These are phyloP conservation scores for Musa schizocarpa DNA, from an alignment of 176 grass and related monocot species.

Conservation along the genomic window DNA sequence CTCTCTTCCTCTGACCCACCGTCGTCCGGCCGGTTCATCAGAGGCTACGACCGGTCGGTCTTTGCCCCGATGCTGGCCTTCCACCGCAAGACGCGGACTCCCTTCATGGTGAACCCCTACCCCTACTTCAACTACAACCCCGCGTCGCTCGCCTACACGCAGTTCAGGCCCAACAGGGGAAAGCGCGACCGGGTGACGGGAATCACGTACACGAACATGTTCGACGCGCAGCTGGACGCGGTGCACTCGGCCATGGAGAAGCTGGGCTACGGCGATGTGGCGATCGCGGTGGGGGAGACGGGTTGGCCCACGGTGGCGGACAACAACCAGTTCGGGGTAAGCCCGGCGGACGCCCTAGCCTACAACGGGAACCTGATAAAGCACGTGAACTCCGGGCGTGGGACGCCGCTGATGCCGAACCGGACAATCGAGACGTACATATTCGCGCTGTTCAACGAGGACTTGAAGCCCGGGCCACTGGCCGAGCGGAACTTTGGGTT, in stretches of 20 bases:
- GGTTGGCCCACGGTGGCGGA: conserved; percentile 14
- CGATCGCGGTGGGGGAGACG: conserved; percentile 69
- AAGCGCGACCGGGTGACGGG: conserved; percentile 35
- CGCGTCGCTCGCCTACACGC: conserved; percentile 44
- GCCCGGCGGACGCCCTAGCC: not conserved
- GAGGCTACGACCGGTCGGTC: conserved; percentile 27
- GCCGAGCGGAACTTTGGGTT: not conserved
- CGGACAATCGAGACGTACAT: conserved; percentile 6
- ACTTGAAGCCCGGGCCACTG: conserved; percentile 3
- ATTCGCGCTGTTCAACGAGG: conserved; percentile 2
- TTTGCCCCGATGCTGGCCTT: conserved; percentile 69
- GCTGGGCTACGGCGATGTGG: conserved; percentile 49
- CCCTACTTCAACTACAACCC: conserved; percentile 78
- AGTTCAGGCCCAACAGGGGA: conserved; percentile 55
- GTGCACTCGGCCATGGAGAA: conserved; percentile 56
- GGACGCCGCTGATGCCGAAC: conserved; percentile 6
- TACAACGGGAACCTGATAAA: not conserved
- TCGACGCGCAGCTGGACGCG: conserved; percentile 79
- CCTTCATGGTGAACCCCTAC: conserved; percentile 78
- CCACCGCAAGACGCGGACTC: conserved; percentile 37
- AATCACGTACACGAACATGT: conserved; percentile 88
- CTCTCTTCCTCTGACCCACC: conserved; percentile 48
- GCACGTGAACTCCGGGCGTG: not conserved
- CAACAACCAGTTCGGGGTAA: conserved; percentile 9
- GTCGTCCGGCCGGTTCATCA: conserved; percentile 38